These are phyloP conservation scores for Leptosphaerulina australis DNA, from an alignment of 2,329 filamentous ascomycete species.

Conservation along the genomic window DNA sequence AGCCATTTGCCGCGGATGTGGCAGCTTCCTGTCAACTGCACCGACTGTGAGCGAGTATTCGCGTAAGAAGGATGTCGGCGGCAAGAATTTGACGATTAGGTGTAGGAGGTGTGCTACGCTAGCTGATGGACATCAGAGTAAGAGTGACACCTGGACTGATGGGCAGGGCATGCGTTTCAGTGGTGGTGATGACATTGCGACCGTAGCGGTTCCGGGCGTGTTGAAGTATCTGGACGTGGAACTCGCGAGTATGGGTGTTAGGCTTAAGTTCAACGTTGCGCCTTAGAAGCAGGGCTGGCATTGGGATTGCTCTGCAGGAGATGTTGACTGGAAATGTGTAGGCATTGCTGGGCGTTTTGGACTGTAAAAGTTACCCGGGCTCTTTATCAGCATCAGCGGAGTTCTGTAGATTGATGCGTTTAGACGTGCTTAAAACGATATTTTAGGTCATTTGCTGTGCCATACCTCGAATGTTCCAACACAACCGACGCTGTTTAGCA, in stretches of 20 bases:
- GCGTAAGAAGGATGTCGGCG: slow-evolving; percentile 65
- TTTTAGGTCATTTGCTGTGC: too few relatives aligned
- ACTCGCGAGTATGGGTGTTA: slow-evolving; percentile 92
- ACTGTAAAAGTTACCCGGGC: slow-evolving; percentile 18
- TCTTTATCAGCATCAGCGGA: slow-evolving; percentile 17
- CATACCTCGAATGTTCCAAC: too few relatives aligned
- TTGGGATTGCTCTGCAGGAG: background rate
- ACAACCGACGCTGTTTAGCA: too few relatives aligned
- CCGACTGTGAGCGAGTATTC: slow-evolving; percentile 67
- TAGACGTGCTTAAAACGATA: background rate
- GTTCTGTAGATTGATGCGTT: slow-evolving; percentile 10
- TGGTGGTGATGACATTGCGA: slow-evolving; percentile 87
- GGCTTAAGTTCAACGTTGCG: slow-evolving; percentile 86
- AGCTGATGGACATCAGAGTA: slow-evolving; percentile 57
- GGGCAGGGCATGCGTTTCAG: slow-evolving; percentile 82
- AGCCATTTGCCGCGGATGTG: slow-evolving; percentile 88
- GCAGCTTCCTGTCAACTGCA: slow-evolving; percentile 87
- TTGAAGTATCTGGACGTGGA: slow-evolving; percentile 94
- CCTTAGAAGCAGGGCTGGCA: slow-evolving; percentile 37
- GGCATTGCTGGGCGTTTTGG: slow-evolving; percentile 20
- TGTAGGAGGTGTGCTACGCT: slow-evolving; percentile 77
- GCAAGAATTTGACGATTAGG: slow-evolving; percentile 72
- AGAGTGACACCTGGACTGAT: slow-evolving; percentile 85
- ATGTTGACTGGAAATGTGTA: slow-evolving; percentile 4
- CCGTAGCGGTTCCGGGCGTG: slow-evolving; percentile 91